Evolutionary conservation across 345 rosid species (phyloP).

Genomic region (Theobroma cacao): DNA sequence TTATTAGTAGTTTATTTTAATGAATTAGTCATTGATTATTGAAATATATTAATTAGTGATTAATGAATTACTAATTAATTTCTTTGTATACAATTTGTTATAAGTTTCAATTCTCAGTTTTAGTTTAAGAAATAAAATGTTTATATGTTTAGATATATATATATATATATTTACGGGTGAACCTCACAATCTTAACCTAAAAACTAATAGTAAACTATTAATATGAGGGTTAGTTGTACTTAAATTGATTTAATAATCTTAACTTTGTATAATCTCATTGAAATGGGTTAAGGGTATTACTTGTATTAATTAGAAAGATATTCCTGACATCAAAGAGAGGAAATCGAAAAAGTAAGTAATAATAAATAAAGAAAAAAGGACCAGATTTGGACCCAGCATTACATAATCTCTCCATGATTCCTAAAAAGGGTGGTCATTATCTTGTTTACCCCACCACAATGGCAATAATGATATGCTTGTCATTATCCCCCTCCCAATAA

Average conservation of each 20-base stretch:
- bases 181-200: neutral
- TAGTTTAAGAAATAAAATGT: too few species aligned
- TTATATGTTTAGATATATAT: too few species aligned
- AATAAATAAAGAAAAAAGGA: neutral
- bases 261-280: neutral
- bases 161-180: neutral
- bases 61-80: too few species aligned
- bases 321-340: neutral
- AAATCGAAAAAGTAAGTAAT: neutral
- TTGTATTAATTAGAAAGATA: neutral
- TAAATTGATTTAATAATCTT: neutral
- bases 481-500: constrained; percentile 11
- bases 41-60: neutral
- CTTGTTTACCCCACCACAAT: constrained; percentile 23
- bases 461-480: constrained; percentile 18
- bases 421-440: neutral
- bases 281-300: neutral
- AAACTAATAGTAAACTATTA: neutral
- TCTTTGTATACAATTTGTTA: too few species aligned
- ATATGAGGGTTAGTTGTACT: neutral
- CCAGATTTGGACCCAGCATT: neutral
- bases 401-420: neutral
- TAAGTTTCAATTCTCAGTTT: neutral
- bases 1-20: too few species aligned
- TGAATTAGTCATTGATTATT: too few species aligned